Evolutionary conservation across 176 grass and related monocot genomes (phyloP).

Genomic region (Calamus simplicifolius): DNA sequence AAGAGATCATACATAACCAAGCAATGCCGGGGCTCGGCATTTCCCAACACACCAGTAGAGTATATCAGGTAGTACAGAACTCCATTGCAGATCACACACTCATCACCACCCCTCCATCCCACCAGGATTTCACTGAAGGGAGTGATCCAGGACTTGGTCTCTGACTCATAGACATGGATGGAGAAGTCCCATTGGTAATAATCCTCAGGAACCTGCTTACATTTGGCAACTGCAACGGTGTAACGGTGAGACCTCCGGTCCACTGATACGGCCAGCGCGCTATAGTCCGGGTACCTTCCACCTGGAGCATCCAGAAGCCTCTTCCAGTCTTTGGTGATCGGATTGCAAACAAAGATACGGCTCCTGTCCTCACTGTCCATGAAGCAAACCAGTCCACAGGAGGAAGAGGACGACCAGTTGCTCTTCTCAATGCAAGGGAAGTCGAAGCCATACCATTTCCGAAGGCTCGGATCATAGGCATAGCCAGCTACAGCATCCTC

Average conservation of each 20-base stretch:
- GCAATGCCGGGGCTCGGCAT: slow-evolving; percentile 48
- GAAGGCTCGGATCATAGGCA: slow-evolving; percentile 42
- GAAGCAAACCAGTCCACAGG: slow-evolving; percentile 58
- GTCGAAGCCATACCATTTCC: slow-evolving; percentile 74
- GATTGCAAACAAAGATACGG: slow-evolving; percentile 71
- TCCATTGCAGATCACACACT: slow-evolving; percentile 84
- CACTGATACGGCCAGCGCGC: slow-evolving; percentile 53
- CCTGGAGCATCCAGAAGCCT: slow-evolving; percentile 45
- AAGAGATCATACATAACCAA: slow-evolving; percentile 68
- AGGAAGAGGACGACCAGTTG: slow-evolving; percentile 76
- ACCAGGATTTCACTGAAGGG: slow-evolving; percentile 43
- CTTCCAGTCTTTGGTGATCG: slow-evolving; percentile 61
- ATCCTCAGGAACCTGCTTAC: slow-evolving; percentile 52
- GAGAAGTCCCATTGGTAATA: slow-evolving; percentile 64
- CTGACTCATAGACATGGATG: slow-evolving; percentile 58
- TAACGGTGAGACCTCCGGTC: slow-evolving; percentile 45
- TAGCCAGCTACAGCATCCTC: slow-evolving; percentile 54
- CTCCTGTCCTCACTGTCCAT: slow-evolving; percentile 73
- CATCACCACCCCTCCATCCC: slow-evolving; percentile 59
- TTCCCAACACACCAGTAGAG: slow-evolving; percentile 45
- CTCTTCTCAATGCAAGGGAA: slow-evolving; percentile 88
- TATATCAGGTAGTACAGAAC: slow-evolving; percentile 76
- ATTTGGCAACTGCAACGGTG: slow-evolving; percentile 54
- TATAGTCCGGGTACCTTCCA: slow-evolving; percentile 56
- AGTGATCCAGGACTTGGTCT: slow-evolving; percentile 39